Percentiles rank a stretch among this genome's conserved stretches.
These are phyloP conservation scores for Immersiporthe knoxdaviesiana DNA, from an alignment of 2,329 filamentous ascomycete species.

Conservation along the genomic window DNA sequence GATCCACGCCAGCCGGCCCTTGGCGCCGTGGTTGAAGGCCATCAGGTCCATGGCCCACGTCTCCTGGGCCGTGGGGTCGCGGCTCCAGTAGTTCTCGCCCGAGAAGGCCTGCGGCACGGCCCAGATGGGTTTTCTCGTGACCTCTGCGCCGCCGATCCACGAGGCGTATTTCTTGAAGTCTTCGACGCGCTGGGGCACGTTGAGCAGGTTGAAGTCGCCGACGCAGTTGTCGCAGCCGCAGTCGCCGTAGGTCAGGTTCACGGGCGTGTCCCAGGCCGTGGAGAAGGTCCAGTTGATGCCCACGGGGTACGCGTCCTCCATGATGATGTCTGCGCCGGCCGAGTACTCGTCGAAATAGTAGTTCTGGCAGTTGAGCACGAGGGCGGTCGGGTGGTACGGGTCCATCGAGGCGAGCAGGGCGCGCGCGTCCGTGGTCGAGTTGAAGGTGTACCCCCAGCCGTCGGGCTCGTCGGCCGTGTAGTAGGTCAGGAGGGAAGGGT, in stretches of 20 bases:
- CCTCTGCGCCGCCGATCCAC: slow-evolving; percentile 50
- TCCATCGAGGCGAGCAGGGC: slow-evolving; percentile 53
- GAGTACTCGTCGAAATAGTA: slow-evolving; percentile 62
- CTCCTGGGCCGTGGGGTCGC: slow-evolving; percentile 49
- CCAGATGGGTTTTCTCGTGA: slow-evolving; percentile 53
- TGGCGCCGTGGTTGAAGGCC: slow-evolving; percentile 50
- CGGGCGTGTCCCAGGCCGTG: slow-evolving; percentile 55
- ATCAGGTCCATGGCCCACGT: slow-evolving; percentile 49
- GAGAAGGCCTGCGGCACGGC: slow-evolving; percentile 49
- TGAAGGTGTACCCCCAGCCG: slow-evolving; percentile 58
- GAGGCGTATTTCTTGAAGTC: slow-evolving; percentile 43
- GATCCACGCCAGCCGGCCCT: slow-evolving; percentile 49
- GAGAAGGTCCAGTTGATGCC: slow-evolving; percentile 58
- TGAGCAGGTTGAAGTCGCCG: slow-evolving; percentile 48
- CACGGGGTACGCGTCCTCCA: slow-evolving; percentile 64
- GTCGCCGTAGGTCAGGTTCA: slow-evolving; percentile 63
- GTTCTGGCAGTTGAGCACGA: slow-evolving; percentile 65
- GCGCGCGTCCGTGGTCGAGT: slow-evolving; percentile 48
- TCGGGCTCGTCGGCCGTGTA: slow-evolving; percentile 57
- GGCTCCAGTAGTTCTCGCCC: slow-evolving; percentile 52
- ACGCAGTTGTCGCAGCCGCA: slow-evolving; percentile 66
- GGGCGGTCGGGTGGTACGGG: slow-evolving; percentile 63
- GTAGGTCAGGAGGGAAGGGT: slow-evolving; percentile 48
- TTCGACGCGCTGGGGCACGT: slow-evolving; percentile 51
- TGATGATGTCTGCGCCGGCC: slow-evolving; percentile 59